Conservation (phyloP, 208 protist genomes). For the Trypanosoma platydactyli region DNA sequence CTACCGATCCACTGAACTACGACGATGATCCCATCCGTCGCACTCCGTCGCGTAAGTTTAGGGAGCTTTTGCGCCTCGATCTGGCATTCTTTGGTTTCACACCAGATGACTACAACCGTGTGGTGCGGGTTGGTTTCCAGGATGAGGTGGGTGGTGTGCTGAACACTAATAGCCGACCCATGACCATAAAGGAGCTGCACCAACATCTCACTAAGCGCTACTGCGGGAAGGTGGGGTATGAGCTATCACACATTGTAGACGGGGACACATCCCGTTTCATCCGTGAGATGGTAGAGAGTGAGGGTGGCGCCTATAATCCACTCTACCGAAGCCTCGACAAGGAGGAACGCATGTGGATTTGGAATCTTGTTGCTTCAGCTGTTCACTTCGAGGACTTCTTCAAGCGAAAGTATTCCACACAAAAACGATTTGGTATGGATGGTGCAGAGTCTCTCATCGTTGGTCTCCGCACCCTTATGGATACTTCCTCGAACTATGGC, state of each 20-base stretch:
- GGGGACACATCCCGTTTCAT: conserved; percentile 89
- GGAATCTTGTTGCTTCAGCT: conserved; percentile 90
- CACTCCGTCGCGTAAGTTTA: conserved; percentile 55
- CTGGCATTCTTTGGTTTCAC: conserved; percentile 85
- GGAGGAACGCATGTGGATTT: conserved; percentile 87
- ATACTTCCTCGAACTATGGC: conserved; percentile 80
- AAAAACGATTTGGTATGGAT: conserved; percentile 98
- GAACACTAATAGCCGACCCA: conserved; percentile 53
- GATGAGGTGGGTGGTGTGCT: conserved; percentile 75
- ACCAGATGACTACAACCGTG: conserved; percentile 55
- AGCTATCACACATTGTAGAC: conserved; percentile 95
- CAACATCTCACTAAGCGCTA: conserved; percentile 81
- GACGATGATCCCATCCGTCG: conserved; percentile 46
- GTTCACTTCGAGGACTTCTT: conserved; percentile 96
- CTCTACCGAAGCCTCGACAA: conserved; percentile 54
- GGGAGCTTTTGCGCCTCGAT: conserved; percentile 67
- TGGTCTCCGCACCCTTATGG: conserved; percentile 93
- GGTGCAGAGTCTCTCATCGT: conserved; percentile 96
- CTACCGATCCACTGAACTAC: conserved; percentile 83
- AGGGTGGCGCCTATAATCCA: conserved; percentile 32
- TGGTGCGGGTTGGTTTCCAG: conserved; percentile 81
- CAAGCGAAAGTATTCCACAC: conserved; percentile 92
- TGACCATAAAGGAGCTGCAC: conserved; percentile 83
- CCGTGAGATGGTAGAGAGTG: conserved; percentile 89
- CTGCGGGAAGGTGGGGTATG: conserved; percentile 90